Evolutionary conservation across 2,329 filamentous ascomycete genomes (phyloP).

Genomic region (Aspergillus flavus): DNA sequence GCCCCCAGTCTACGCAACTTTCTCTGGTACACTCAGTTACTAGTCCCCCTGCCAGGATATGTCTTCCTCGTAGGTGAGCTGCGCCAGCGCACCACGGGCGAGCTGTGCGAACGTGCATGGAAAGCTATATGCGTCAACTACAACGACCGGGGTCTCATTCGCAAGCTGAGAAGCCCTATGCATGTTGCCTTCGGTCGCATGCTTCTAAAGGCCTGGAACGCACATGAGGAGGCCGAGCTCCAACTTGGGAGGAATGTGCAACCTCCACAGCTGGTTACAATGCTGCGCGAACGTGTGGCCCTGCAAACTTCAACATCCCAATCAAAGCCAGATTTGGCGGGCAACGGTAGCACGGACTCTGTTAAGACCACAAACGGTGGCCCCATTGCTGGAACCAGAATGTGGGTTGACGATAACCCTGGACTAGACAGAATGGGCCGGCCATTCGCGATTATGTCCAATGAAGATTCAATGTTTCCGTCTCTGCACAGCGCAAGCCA

Average conservation of each 20-base stretch:
- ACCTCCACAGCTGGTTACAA: not conserved
- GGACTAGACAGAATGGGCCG: not conserved
- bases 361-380: no score
- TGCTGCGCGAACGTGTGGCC: not conserved
- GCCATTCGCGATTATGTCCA: not conserved
- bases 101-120: not conserved
- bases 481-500: not conserved
- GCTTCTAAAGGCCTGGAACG: not conserved
- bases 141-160: not conserved
- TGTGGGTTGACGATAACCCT: not conserved
- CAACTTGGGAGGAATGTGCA: not conserved
- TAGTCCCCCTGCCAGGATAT: not conserved
- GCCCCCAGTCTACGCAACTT: not conserved
- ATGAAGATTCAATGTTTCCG: not conserved
- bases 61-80: not conserved
- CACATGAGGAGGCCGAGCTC: not conserved
- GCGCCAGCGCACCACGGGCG: not conserved
- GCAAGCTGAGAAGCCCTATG: not conserved
- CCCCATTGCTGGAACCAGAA: not conserved
- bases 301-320: not conserved
- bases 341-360: not conserved
- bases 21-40: not conserved
- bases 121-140: not conserved
- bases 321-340: not conserved
- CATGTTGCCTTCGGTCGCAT: not conserved